Percentiles rank a stretch among this genome's conserved stretches.
Conservation (phyloP, 352 stramenopile species). For the Pythium sp. region DNA sequence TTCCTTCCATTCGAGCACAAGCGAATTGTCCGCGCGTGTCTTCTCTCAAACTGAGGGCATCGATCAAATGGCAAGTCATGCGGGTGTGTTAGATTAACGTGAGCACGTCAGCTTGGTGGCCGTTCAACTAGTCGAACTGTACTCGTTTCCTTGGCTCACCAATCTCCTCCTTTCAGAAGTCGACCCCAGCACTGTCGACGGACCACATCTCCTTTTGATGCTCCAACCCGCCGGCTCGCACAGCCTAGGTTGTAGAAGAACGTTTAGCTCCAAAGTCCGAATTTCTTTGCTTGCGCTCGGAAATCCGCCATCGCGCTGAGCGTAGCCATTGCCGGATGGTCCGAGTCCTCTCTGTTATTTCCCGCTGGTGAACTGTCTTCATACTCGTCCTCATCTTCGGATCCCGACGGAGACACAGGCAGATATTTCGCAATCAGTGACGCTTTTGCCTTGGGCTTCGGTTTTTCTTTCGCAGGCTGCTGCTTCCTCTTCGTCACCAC, state of each 20-base stretch:
- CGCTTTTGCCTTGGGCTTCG: neutral
- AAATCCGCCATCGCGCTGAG: slow-evolving; percentile 31
- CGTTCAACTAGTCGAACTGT: neutral
- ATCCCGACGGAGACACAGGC: slow-evolving; percentile 5
- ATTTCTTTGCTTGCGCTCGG: slow-evolving; percentile 34
- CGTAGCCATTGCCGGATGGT: neutral
- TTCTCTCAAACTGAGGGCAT: neutral
- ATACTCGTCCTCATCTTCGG: slow-evolving; percentile 16
- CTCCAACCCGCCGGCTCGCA: neutral
- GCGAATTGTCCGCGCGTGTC: neutral
- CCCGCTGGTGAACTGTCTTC: slow-evolving; percentile 6
- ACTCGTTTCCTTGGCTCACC: neutral
- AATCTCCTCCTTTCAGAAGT: neutral
- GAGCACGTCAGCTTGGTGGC: neutral
- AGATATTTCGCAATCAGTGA: slow-evolving; percentile 9
- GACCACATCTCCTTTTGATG: neutral
- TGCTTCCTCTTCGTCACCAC: neutral
- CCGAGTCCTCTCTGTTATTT: neutral
- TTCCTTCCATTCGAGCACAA: neutral
- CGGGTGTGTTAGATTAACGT: neutral
- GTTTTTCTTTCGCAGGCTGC: neutral
- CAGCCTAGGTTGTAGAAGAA: neutral
- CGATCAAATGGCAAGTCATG: neutral
- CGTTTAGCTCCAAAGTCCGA: slow-evolving; percentile 42
- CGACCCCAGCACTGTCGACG: neutral